These are phyloP conservation scores for Heterobasidion parviporum DNA, from an alignment of 1,284 basidiomycete species.

Conservation along the genomic window DNA sequence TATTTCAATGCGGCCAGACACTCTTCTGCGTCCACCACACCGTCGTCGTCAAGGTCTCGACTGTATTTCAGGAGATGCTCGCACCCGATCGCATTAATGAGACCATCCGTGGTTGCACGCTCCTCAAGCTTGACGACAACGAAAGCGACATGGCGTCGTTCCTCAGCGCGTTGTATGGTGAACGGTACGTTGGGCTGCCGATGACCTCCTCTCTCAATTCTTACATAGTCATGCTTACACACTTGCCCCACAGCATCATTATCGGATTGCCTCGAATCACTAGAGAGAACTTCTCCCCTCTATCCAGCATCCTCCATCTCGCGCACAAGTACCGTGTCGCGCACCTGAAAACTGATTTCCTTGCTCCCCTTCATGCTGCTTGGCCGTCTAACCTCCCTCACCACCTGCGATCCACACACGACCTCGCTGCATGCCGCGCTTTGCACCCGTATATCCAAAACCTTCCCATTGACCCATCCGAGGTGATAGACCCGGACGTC, in stretches of 20 bases:
- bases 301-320: conserved; percentile 14
- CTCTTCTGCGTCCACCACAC: conserved; percentile 12
- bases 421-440: neutral
- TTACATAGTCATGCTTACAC: neutral
- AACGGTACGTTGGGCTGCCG: conserved; percentile 6
- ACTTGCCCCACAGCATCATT: conserved; percentile 7
- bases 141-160: conserved; percentile 9
- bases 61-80: conserved; percentile 3
- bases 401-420: conserved; percentile 3
- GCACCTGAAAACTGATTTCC: conserved; percentile 4
- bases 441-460: too few species aligned
- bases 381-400: conserved; percentile 7
- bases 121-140: conserved; percentile 4
- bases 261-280: conserved; percentile 15
- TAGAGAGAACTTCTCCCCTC: conserved; percentile 15
- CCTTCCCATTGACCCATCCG: too few species aligned
- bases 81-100: neutral
- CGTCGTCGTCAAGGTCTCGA: conserved; percentile 8
- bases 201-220: neutral
- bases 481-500: neutral
- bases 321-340: conserved; percentile 10
- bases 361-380: conserved; percentile 1
- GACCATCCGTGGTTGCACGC: conserved; percentile 1
- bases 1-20: conserved; percentile 7
- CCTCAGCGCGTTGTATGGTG: conserved; percentile 9